These are phyloP conservation scores for Leptodontidium sp. DNA, from an alignment of 2,329 filamentous ascomycete species.

Conservation along the genomic window DNA sequence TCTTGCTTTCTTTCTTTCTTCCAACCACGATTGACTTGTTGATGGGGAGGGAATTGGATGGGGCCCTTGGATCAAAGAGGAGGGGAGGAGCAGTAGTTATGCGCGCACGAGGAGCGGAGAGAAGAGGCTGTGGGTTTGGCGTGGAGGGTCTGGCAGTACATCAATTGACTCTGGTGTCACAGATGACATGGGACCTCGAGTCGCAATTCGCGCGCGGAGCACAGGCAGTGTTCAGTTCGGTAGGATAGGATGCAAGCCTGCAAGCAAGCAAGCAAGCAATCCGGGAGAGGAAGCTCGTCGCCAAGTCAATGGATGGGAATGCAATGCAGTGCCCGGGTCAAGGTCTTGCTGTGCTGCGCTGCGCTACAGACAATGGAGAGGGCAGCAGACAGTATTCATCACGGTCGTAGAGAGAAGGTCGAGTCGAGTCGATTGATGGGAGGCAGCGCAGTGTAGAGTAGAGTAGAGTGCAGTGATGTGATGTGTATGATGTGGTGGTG, in stretches of 20 bases:
- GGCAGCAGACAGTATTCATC: slow-evolving; percentile 24
- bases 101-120: not conserved
- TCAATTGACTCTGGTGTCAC: slow-evolving; percentile 28
- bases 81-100: not conserved
- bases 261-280: slow-evolving; percentile 1
- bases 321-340: not conserved
- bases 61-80: not conserved
- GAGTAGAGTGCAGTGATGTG: not conserved
- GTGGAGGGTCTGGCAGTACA: slow-evolving; percentile 13
- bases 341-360: slow-evolving; percentile 22
- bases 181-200: slow-evolving; percentile 30
- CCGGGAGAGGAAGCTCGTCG: slow-evolving; percentile 7
- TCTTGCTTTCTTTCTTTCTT: slow-evolving; percentile 4
- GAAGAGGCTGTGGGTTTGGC: not conserved
- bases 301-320: slow-evolving; percentile 19
- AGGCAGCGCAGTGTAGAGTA: not conserved
- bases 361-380: slow-evolving; percentile 30
- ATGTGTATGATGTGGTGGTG: not conserved
- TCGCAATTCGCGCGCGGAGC: slow-evolving; percentile 24
- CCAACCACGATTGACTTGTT: slow-evolving; percentile 5
- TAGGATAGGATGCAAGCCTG: slow-evolving; percentile 19
- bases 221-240: not conserved
- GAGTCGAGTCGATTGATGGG: not conserved
- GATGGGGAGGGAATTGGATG: slow-evolving; percentile 6
- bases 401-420: slow-evolving; percentile 6